phyloP scores from a whole-genome alignment of 2,329 filamentous ascomycete species.

The Fusarium nanum region DNA sequence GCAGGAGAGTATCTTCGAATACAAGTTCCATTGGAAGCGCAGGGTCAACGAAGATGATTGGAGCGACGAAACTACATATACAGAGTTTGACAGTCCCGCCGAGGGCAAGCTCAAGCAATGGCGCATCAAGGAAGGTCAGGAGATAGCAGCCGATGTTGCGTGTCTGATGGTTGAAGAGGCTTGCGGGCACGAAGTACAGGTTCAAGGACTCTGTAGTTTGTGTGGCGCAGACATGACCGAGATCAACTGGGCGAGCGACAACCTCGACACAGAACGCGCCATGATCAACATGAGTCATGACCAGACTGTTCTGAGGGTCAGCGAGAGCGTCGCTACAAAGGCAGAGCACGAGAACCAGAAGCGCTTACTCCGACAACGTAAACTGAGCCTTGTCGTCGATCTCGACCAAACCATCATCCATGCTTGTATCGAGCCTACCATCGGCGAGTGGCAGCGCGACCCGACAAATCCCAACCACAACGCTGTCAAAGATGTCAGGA shows the following conservation, averaged over 20 bases:
- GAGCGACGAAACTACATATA: slow-evolving; percentile 73
- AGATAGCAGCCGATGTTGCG: slow-evolving; percentile 68
- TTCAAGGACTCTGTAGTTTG: slow-evolving; percentile 87
- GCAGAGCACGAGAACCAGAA: slow-evolving; percentile 89
- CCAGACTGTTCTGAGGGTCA: slow-evolving; percentile 87
- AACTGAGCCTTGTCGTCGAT: slow-evolving; percentile 94
- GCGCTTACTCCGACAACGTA: slow-evolving; percentile 81
- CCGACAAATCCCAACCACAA: slow-evolving; percentile 89
- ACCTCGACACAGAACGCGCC: slow-evolving; percentile 83
- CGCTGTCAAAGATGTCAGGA: slow-evolving; percentile 86
- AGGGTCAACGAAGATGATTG: slow-evolving; percentile 75
- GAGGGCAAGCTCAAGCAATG: slow-evolving; percentile 84
- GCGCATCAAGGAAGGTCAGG: slow-evolving; percentile 76
- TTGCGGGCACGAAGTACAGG: slow-evolving; percentile 91
- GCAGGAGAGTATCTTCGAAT: slow-evolving; percentile 83
- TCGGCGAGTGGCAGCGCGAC: slow-evolving; percentile 95
- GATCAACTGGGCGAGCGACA: slow-evolving; percentile 84
- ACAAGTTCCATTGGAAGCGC: slow-evolving; percentile 85
- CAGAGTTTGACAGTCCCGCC: slow-evolving; percentile 83
- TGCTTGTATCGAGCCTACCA: slow-evolving; percentile 94
- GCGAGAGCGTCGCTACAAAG: slow-evolving; percentile 79
- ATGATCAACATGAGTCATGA: slow-evolving; percentile 96
- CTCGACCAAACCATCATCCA: slow-evolving; percentile 99
- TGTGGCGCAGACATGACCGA: slow-evolving; percentile 98
- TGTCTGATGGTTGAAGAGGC: slow-evolving; percentile 87